A percentile compares a stretch with the other conserved stretches of the same genome.
These are phyloP conservation scores for Metschnikowia sp. DNA, from an alignment of 805 yeast species.

Conservation along the genomic window DNA sequence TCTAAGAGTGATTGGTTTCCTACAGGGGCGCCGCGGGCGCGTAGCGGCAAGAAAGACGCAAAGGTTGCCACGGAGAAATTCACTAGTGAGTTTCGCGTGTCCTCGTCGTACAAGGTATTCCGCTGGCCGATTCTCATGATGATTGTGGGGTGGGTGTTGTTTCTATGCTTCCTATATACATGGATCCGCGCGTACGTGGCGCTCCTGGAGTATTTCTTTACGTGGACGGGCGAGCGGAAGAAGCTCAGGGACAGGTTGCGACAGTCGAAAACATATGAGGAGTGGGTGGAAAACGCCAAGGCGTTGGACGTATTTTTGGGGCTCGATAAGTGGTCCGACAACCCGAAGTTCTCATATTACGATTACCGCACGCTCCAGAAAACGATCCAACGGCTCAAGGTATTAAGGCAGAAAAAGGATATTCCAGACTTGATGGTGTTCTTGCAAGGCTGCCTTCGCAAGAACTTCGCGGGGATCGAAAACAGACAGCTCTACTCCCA, in stretches of 20 bases:
- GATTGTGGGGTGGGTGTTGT: constrained; percentile 50
- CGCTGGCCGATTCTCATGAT: constrained; percentile 64
- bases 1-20: constrained; percentile 30
- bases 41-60: constrained; percentile 1
- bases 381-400: constrained; percentile 42
- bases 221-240: constrained; percentile 60
- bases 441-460: constrained; percentile 63
- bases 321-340: constrained; percentile 60
- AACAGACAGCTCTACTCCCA: constrained; percentile 69
- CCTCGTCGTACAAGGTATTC: constrained; percentile 38
- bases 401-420: constrained; percentile 27
- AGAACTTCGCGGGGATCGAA: constrained; percentile 77
- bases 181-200: constrained; percentile 59
- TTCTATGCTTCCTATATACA: constrained; percentile 49
- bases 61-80: constrained; percentile 12
- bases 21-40: constrained; percentile 11
- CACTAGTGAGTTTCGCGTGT: constrained; percentile 37
- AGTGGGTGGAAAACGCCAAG: constrained; percentile 61
- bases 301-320: constrained; percentile 55
- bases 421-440: constrained; percentile 49
- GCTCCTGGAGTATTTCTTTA: constrained; percentile 53
- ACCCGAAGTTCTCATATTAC: constrained; percentile 61
- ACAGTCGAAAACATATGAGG: constrained; percentile 48
- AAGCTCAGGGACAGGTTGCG: constrained; percentile 48
- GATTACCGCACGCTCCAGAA: constrained; percentile 59